Percentiles rank a stretch among this genome's conserved stretches.
Evolutionary conservation across 805 yeast species (phyloP).

Genomic region (Myxozyma nipponensis): DNA sequence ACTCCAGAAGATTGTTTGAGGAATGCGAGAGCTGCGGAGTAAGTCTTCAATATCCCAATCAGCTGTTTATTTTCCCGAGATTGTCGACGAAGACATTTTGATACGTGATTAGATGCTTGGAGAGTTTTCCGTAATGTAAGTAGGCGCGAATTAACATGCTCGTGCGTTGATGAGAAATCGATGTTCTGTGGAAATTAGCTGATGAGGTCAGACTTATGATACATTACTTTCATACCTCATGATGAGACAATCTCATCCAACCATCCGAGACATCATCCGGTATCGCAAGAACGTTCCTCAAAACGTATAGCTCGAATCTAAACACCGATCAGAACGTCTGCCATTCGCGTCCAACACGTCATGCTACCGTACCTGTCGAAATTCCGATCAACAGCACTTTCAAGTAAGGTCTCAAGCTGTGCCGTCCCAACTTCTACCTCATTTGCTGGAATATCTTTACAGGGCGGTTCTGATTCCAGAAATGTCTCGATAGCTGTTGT

Average conservation of each 20-base stretch:
- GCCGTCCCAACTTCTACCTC: conserved; percentile 70
- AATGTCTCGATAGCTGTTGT: conserved; percentile 72
- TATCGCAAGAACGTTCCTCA: conserved; percentile 69
- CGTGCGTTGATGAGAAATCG: conserved; percentile 17
- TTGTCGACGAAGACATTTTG: conserved; percentile 13
- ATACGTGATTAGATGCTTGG: conserved; percentile 21
- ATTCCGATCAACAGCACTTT: conserved; percentile 69
- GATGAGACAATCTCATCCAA: conserved; percentile 64
- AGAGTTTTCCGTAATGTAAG: conserved; percentile 22
- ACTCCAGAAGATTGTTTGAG: conserved; percentile 20
- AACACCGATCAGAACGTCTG: no score
- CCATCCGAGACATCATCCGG: conserved; percentile 68
- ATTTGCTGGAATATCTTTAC: conserved; percentile 25
- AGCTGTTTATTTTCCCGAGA: conserved; percentile 8
- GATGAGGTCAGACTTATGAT: no score
- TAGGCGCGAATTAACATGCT: conserved; percentile 16
- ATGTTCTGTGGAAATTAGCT: conserved; percentile 8
- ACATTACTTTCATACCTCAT: conserved; percentile 46
- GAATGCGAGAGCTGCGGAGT: conserved; percentile 18
- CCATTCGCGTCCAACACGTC: not conserved
- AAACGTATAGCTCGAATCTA: conserved; percentile 67
- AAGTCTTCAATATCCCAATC: conserved; percentile 10
- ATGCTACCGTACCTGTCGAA: conserved; percentile 63
- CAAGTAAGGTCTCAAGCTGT: conserved; percentile 69
- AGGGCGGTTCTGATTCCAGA: conserved; percentile 42